A percentile compares a stretch with the other conserved stretches of the same genome.
phyloP scores from a whole-genome alignment of 208 protist species.

The Trypanosoma conorhini region DNA sequence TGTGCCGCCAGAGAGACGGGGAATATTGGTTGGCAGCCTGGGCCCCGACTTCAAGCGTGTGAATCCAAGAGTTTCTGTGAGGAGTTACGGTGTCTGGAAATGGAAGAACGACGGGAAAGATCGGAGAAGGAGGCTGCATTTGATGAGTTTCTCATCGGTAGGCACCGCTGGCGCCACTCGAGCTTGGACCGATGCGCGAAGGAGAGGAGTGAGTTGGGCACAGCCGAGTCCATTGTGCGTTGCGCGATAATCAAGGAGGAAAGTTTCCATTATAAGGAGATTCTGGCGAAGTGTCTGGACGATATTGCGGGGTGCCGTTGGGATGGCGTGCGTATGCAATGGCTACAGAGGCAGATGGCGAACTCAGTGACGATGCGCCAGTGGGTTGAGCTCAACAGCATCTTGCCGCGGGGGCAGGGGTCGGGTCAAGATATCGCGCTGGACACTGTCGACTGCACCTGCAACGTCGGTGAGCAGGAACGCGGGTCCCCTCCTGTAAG shows the following conservation, averaged over 20 bases:
- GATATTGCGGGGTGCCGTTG: constrained; percentile 15
- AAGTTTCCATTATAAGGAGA: constrained; percentile 1
- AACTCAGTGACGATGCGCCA: constrained; percentile 6
- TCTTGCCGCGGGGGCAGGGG: background rate
- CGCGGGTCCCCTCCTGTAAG: background rate
- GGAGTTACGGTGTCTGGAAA: constrained; percentile 3
- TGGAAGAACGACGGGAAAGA: background rate
- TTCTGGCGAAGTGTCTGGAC: constrained; percentile 11
- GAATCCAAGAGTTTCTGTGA: background rate
- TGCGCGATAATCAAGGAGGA: constrained; percentile 3
- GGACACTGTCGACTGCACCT: background rate
- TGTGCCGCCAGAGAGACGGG: background rate
- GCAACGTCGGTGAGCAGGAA: background rate
- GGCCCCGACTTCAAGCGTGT: background rate
- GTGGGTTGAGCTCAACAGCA: constrained; percentile 8
- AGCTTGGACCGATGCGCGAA: constrained; percentile 1
- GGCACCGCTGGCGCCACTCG: background rate
- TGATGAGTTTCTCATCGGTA: background rate
- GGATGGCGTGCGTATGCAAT: constrained; percentile 26
- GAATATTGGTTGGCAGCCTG: background rate
- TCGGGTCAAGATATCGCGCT: background rate
- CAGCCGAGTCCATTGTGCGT: constrained; percentile 7
- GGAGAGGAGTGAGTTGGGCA: background rate
- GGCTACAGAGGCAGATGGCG: constrained; percentile 14
- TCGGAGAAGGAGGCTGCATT: background rate